phyloP scores from a whole-genome alignment of 2,329 filamentous ascomycete species.

The Corniculantispora saksenae region DNA sequence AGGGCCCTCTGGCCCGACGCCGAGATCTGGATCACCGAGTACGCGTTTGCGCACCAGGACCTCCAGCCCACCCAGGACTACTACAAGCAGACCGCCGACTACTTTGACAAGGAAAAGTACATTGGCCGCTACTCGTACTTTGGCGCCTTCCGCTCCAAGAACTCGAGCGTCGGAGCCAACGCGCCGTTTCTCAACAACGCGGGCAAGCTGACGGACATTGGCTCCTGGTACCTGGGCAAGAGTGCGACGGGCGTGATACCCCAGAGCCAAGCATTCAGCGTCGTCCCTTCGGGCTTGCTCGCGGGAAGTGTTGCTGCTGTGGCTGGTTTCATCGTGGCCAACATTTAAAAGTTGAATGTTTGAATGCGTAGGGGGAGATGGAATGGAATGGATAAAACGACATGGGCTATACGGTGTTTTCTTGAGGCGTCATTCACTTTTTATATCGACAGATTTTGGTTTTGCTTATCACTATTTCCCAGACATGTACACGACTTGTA shows the following conservation, averaged over 20 bases:
- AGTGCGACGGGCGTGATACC: slow-evolving; percentile 47
- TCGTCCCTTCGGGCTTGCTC: neutral
- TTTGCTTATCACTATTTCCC: too few relatives aligned
- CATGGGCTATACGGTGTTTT: neutral
- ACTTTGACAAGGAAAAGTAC: slow-evolving; percentile 59
- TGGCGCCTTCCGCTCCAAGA: slow-evolving; percentile 68
- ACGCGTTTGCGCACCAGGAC: slow-evolving; percentile 60
- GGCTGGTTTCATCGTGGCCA: slow-evolving; percentile 4
- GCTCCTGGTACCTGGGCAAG: slow-evolving; percentile 72
- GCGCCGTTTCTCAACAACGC: slow-evolving; percentile 68
- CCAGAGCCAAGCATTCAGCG: slow-evolving; percentile 22
- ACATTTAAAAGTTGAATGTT: neutral
- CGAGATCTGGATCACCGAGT: slow-evolving; percentile 79
- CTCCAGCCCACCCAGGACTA: slow-evolving; percentile 62
- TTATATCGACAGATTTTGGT: neutral
- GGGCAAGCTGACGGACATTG: slow-evolving; percentile 73
- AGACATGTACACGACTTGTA: too few relatives aligned
- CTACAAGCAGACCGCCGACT: slow-evolving; percentile 66
- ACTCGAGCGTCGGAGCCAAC: slow-evolving; percentile 74
- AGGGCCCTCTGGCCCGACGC: slow-evolving; percentile 56
- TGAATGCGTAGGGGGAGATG: neutral
- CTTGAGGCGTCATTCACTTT: neutral
- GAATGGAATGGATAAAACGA: neutral
- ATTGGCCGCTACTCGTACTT: slow-evolving; percentile 74
- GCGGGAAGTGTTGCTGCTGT: neutral